These are phyloP conservation scores for Pochonia chlamydosporia DNA, from an alignment of 2,329 filamentous ascomycete species.

Conservation along the genomic window DNA sequence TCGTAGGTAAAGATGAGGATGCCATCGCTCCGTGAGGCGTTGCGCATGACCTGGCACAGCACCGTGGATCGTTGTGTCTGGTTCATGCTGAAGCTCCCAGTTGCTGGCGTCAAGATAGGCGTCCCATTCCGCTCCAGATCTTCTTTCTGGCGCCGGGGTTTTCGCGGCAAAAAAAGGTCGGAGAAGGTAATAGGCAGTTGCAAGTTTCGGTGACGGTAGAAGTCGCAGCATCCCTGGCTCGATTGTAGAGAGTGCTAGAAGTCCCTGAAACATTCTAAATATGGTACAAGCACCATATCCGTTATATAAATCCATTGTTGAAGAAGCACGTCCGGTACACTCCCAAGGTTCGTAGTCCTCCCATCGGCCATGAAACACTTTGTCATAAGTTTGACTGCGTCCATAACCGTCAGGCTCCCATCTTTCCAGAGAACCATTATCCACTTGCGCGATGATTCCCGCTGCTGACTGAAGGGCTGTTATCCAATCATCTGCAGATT, in stretches of 20 bases:
- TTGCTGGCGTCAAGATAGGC: slow-evolving; percentile 43
- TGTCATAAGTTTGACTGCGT: slow-evolving; percentile 48
- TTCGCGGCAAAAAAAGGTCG: slow-evolving; percentile 48
- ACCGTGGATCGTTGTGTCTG: slow-evolving; percentile 51
- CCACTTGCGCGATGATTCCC: slow-evolving; percentile 58
- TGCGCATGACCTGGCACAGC: slow-evolving; percentile 53
- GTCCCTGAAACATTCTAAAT: slow-evolving; percentile 54
- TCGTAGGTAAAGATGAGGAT: slow-evolving; percentile 48
- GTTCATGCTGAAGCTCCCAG: slow-evolving; percentile 40
- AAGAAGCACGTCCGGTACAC: slow-evolving; percentile 44
- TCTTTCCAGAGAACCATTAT: slow-evolving; percentile 65
- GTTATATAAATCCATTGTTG: slow-evolving; percentile 52
- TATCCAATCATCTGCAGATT: slow-evolving; percentile 33
- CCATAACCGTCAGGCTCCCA: slow-evolving; percentile 67
- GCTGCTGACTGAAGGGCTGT: slow-evolving; percentile 36
- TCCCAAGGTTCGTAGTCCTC: slow-evolving; percentile 53
- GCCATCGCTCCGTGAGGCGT: slow-evolving; percentile 52
- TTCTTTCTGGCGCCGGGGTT: slow-evolving; percentile 33
- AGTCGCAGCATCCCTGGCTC: slow-evolving; percentile 66
- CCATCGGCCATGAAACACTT: slow-evolving; percentile 49
- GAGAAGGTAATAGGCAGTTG: slow-evolving; percentile 72
- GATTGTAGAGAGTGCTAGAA: slow-evolving; percentile 47
- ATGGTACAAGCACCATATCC: slow-evolving; percentile 52
- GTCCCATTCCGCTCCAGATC: slow-evolving; percentile 39
- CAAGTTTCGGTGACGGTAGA: slow-evolving; percentile 65